Evolutionary conservation across 768 basidiomycete genomes (phyloP), one percentile per base, ranked within the genome.

Genomic region (Russula olivacea): DNA sequence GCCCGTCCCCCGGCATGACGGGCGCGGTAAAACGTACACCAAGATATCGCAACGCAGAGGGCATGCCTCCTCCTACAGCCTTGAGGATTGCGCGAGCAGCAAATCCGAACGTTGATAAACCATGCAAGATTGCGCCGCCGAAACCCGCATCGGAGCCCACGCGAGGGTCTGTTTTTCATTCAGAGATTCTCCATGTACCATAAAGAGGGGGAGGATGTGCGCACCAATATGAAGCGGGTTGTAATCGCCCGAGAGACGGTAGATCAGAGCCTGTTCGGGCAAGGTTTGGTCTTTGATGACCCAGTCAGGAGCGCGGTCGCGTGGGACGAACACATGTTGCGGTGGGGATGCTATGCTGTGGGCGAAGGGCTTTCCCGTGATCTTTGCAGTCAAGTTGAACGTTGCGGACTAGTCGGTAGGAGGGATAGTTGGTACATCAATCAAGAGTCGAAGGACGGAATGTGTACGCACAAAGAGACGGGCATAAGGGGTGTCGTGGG

Each of bases 41-140:
- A 69, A 89, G 88, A 68, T 83, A 78, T 64, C 79, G 84, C 64
- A 95, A 76, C 2, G 86, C 77, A 4, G 76, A 76, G 3, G 87
- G 80, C 66, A 89, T 82, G 49, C 81, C 80, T 0, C 78, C 80
- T 0, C 83, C 89, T 14, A 86, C 79, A 2, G 79, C 78, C 61
- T 80, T 79, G 64, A 95, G 77, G 58, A 94, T 74, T 1, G 84
- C 89, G 48, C 91, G 85, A 3, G 89, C 93, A 9, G 80, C 88
- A 71, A 92, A 92, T 11, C 92, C 92, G 71, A 82, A 93, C 0
- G 87, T 83, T 21, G 88, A 86, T 28, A 94, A 79, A 32, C 92
- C 92, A 70, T 95, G 92, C 3, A 94, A 80, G 69, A 95, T 93
- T 41, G 87, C 84, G 53, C 87, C 92, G 2, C 89, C 89, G 69